Evolutionary conservation across 139 green algal genomes (phyloP).

Genomic region (Yamagishiella unicocca): DNA sequence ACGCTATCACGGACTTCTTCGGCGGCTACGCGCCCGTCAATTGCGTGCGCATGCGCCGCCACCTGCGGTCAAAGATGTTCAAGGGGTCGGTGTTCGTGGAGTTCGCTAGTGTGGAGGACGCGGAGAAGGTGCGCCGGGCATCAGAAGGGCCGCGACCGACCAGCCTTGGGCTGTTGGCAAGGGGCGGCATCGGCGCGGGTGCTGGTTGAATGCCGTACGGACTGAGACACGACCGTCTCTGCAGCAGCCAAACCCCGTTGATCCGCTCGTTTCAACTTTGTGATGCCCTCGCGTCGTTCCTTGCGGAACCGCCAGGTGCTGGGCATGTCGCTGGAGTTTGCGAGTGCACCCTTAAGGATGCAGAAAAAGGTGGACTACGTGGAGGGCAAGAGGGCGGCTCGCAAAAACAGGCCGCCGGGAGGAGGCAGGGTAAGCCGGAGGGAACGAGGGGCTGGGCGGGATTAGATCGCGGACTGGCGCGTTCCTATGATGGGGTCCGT

Average conservation of each 20-base stretch:
- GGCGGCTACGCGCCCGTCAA: constrained; percentile 56
- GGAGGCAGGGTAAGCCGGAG: neutral
- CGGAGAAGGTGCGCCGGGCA: constrained; percentile 54
- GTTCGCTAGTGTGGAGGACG: constrained; percentile 71
- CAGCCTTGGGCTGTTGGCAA: too few species aligned
- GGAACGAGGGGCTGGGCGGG: too few species aligned
- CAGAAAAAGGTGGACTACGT: constrained; percentile 80
- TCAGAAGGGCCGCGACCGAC: too few species aligned
- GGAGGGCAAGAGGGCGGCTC: constrained; percentile 72
- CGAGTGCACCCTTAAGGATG: constrained; percentile 73
- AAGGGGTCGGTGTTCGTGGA: constrained; percentile 87
- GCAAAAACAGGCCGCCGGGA: constrained; percentile 49
- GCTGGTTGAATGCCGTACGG: too few species aligned
- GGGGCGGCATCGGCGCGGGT: too few species aligned
- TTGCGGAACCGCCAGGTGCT: too few species aligned
- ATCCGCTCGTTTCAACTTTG: too few species aligned
- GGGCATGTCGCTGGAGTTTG: constrained; percentile 70
- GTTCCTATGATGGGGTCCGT: too few species aligned
- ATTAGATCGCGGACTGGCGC: too few species aligned
- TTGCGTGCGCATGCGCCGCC: constrained; percentile 84
- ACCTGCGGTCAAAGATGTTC: constrained; percentile 86
- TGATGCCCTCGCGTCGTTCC: too few species aligned
- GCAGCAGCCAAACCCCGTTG: too few species aligned
- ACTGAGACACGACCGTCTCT: too few species aligned
- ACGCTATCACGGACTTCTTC: constrained; percentile 74